phyloP scores from a whole-genome alignment of 306 rosid genomes.

The Urtica urens region DNA sequence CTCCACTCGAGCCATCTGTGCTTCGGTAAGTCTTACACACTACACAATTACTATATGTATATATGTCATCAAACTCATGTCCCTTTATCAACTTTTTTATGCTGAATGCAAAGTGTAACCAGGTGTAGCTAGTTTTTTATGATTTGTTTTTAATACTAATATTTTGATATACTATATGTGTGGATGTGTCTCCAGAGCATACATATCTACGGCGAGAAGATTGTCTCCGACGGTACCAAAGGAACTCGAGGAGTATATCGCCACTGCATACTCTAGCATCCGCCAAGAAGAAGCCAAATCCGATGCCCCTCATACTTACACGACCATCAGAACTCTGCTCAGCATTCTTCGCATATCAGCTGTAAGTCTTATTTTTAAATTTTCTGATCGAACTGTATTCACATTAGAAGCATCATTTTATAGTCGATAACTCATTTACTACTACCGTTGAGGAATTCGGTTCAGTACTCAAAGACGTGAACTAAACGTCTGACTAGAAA shows the following conservation, averaged over 20 bases:
- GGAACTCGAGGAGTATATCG: slow-evolving; percentile 90
- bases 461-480: no score
- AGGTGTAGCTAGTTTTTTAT: not conserved
- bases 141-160: not conserved
- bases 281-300: slow-evolving; percentile 96
- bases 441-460: no score
- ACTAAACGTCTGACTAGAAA: no score
- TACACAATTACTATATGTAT: not conserved
- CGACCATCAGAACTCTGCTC: slow-evolving; percentile 91
- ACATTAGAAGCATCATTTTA: no score
- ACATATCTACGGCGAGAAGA: slow-evolving; percentile 93
- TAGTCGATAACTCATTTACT: no score
- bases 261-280: slow-evolving; percentile 79
- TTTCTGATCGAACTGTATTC: not conserved
- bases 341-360: slow-evolving; percentile 94
- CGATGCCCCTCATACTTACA: slow-evolving; percentile 80
- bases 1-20: slow-evolving; percentile 92
- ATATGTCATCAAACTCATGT: not conserved
- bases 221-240: slow-evolving; percentile 67
- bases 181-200: slow-evolving; percentile 40
- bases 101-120: no score
- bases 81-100: no score
- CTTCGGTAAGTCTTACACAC: slow-evolving; percentile 51
- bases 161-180: not conserved
- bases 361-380: slow-evolving; percentile 34